phyloP scores from a whole-genome alignment of 768 basidiomycete species.

The Suillus fuscotomentosus region DNA sequence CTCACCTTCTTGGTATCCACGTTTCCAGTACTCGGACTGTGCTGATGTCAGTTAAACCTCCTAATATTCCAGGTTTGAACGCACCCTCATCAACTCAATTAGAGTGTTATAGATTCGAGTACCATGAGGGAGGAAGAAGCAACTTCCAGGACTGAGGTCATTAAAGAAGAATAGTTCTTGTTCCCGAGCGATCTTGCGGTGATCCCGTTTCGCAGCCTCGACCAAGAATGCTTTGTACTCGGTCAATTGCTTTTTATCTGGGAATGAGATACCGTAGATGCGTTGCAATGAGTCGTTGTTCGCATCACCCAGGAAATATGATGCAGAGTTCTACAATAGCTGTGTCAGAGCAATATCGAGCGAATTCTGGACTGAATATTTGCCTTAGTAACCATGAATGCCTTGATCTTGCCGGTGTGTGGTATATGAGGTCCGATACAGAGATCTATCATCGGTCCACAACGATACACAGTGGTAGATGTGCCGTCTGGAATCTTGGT shows the following conservation, averaged over 20 bases:
- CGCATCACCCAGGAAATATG: slow-evolving; percentile 94
- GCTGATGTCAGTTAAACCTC: slow-evolving; percentile 8
- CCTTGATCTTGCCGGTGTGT: slow-evolving; percentile 96
- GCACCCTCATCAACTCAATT: slow-evolving; percentile 84
- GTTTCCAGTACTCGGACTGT: slow-evolving; percentile 89
- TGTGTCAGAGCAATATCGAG: background rate
- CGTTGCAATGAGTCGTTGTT: slow-evolving; percentile 94
- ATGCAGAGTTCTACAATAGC: slow-evolving; percentile 79
- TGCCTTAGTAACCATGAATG: slow-evolving; percentile 95
- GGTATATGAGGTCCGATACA: slow-evolving; percentile 98
- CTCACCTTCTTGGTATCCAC: slow-evolving; percentile 90
- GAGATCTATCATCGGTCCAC: slow-evolving; percentile 97
- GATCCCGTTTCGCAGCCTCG: slow-evolving; percentile 98
- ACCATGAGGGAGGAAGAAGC: slow-evolving; percentile 97
- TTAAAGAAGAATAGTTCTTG: slow-evolving; percentile 99
- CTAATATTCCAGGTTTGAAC: slow-evolving; percentile 26
- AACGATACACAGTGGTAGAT: slow-evolving; percentile 96
- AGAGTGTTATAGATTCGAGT: slow-evolving; percentile 96
- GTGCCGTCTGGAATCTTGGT: slow-evolving; percentile 95
- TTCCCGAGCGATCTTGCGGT: slow-evolving; percentile 95
- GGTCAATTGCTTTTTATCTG: slow-evolving; percentile 90
- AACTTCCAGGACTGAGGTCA: slow-evolving; percentile 91
- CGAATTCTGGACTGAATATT: background rate
- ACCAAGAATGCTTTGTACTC: slow-evolving; percentile 96
- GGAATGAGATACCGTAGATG: slow-evolving; percentile 98